Percentiles rank a stretch among this genome's conserved stretches.
These are phyloP conservation scores for Solanum hybrid DNA, from an alignment of 305 asterid species.

Conservation along the genomic window DNA sequence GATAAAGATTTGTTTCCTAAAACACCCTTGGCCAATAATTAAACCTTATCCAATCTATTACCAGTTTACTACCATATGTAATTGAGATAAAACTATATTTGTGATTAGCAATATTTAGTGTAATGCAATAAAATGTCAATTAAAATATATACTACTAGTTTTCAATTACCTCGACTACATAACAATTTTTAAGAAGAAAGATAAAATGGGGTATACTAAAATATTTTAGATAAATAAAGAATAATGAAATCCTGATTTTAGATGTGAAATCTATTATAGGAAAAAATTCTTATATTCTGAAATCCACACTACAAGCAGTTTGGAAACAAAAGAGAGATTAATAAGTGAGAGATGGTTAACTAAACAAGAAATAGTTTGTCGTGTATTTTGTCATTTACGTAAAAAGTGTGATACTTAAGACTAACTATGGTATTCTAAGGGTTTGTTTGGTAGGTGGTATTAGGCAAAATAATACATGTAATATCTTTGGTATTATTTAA, in stretches of 20 bases:
- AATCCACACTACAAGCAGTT: not conserved
- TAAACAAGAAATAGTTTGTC: not conserved
- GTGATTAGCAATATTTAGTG: not conserved
- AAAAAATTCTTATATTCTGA: not conserved
- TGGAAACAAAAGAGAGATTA: not conserved
- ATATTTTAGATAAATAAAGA: not conserved
- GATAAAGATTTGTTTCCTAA: not conserved
- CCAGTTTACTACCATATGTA: not conserved
- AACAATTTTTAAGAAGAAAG: not conserved
- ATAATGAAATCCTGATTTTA: not conserved
- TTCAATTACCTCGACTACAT: not conserved
- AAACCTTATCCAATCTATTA: not conserved
- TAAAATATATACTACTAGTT: not conserved
- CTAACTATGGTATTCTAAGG: not conserved
- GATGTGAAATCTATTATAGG: not conserved
- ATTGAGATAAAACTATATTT: not conserved
- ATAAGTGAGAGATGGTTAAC: slow-evolving; percentile 3
- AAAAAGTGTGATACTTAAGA: not conserved
- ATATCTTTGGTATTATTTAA: not conserved
- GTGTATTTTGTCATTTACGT: not conserved
- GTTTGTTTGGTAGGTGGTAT: not conserved
- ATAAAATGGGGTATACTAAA: not conserved
- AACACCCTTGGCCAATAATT: not conserved
- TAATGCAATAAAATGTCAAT: not conserved
- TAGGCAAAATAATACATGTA: not conserved